Evolutionary conservation across 176 grass and related monocot genomes (phyloP).

Genomic region (Aegilops tauschii): DNA sequence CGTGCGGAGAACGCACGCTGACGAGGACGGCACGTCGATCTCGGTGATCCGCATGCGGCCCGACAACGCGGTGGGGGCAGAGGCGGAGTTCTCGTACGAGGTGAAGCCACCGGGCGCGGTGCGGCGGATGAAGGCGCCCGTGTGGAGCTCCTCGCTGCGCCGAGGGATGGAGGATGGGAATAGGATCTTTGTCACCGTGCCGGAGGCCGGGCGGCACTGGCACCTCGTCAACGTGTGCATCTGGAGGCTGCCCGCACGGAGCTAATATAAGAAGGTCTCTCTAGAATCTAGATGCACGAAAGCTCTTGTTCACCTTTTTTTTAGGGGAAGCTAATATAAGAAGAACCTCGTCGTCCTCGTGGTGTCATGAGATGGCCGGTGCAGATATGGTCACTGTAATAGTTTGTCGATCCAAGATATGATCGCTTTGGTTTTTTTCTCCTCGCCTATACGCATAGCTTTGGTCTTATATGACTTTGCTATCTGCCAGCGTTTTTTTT

Average conservation of each 20-base stretch:
- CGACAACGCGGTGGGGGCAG: background rate
- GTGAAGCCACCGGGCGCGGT: background rate
- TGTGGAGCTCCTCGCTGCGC: conserved; percentile 7
- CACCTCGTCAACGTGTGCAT: conserved; percentile 1
- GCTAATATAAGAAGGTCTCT: no score
- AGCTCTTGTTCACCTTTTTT: no score
- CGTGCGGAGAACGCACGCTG: background rate
- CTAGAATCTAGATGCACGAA: no score
- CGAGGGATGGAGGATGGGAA: background rate
- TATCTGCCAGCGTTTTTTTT: no score
- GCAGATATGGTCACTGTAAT: no score
- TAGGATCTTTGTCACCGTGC: conserved; percentile 1
- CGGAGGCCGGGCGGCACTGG: background rate
- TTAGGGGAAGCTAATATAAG: no score
- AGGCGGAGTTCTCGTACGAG: conserved; percentile 9
- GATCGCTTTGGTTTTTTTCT: no score
- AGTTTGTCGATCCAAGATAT: no score
- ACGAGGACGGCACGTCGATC: background rate
- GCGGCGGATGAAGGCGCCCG: background rate
- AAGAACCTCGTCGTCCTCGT: no score
- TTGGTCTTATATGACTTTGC: no score
- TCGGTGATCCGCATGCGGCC: conserved; percentile 24
- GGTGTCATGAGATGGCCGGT: no score
- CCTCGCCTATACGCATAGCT: no score
- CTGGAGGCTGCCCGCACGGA: background rate